Conservation (phyloP, 129 eudicot species). For the Sambucus nigra region DNA sequence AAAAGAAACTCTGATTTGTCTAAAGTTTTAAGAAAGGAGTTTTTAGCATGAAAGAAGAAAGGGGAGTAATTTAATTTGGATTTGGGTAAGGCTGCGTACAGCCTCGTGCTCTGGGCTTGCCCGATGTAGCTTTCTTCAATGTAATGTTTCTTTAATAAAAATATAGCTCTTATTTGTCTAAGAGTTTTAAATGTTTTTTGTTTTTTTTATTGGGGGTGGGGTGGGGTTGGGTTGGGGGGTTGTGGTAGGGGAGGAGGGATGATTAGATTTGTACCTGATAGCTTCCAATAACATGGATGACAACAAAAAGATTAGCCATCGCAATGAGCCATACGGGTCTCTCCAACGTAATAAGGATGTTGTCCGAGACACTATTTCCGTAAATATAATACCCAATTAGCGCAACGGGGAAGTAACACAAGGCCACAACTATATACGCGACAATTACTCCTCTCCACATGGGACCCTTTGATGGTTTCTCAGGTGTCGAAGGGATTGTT, state of each 20-base stretch:
- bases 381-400: constrained; percentile 33
- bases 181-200: too few species aligned
- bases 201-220: too few species aligned
- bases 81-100: too few species aligned
- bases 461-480: constrained; percentile 57
- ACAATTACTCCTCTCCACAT: constrained; percentile 61
- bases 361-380: constrained; percentile 40
- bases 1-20: too few species aligned
- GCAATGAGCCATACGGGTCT: constrained; percentile 53
- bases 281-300: constrained; percentile 55
- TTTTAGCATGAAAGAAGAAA: too few species aligned
- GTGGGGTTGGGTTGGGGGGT: too few species aligned
- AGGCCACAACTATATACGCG: constrained; percentile 46
- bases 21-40: too few species aligned
- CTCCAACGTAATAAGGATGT: constrained; percentile 33
- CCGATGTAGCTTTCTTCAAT: too few species aligned
- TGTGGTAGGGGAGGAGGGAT: too few species aligned
- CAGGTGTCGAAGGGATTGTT: constrained; percentile 58
- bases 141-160: neutral
- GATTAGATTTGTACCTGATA: constrained; percentile 42
- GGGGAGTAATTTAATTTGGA: too few species aligned
- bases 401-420: constrained; percentile 55
- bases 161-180: neutral
- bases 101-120: too few species aligned
- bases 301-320: constrained; percentile 47